A percentile compares a stretch with the other conserved stretches of the same genome.
phyloP scores from a whole-genome alignment of 78 protist genomes.

The Corallochytrium limacisporum region DNA sequence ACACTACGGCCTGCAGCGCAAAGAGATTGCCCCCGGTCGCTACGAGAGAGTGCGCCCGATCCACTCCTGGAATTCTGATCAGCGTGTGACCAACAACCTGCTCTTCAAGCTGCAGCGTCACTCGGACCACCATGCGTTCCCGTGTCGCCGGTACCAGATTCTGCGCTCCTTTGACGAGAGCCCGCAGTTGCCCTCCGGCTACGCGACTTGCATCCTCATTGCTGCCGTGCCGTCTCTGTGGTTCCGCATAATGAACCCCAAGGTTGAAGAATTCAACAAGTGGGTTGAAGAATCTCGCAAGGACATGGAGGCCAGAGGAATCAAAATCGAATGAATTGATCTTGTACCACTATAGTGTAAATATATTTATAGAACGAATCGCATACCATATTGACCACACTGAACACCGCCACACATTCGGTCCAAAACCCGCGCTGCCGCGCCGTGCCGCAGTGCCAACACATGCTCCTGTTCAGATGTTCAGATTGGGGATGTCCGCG shows the following conservation, averaged over 20 bases:
- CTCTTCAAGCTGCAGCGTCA: constrained; percentile 23
- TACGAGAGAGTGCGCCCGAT: constrained; percentile 10
- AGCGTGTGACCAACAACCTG: constrained; percentile 1
- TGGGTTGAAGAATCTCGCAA: too few relatives aligned
- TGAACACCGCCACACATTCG: too few relatives aligned
- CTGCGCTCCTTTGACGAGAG: background rate
- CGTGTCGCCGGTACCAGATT: constrained; percentile 12
- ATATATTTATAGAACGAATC: too few relatives aligned
- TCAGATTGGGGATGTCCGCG: too few relatives aligned
- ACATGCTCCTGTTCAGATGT: too few relatives aligned
- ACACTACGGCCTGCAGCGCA: constrained; percentile 16
- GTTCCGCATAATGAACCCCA: constrained; percentile 9
- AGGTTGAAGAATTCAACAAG: too few relatives aligned
- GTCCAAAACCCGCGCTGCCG: too few relatives aligned
- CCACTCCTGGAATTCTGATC: constrained; percentile 21
- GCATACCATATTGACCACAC: too few relatives aligned
- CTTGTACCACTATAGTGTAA: too few relatives aligned
- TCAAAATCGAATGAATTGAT: too few relatives aligned
- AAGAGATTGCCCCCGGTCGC: background rate
- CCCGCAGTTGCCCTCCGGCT: constrained; percentile 19
- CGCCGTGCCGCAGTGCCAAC: too few relatives aligned
- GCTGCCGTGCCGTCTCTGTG: constrained; percentile 13
- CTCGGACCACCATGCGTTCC: constrained; percentile 18
- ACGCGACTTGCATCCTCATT: background rate
- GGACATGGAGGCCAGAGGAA: too few relatives aligned